These are phyloP conservation scores for Aspergillus candidus DNA, from an alignment of 2,329 filamentous ascomycete genomes.

Conservation along the genomic window DNA sequence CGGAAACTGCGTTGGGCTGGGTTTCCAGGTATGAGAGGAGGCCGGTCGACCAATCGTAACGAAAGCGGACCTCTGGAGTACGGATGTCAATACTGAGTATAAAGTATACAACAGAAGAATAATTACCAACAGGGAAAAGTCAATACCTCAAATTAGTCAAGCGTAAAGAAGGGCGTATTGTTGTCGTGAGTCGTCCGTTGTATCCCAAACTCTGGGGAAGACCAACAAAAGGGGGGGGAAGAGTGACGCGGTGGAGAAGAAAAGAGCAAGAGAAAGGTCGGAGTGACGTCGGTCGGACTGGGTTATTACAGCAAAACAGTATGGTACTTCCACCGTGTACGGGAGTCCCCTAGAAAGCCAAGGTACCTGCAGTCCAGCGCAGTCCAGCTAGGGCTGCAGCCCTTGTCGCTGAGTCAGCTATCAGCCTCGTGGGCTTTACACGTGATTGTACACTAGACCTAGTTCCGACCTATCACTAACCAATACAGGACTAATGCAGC, in stretches of 20 bases:
- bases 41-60: too few species aligned
- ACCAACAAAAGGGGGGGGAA: background rate
- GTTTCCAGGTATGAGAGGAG: too few species aligned
- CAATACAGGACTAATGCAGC: conserved; percentile 23
- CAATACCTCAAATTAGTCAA: too few species aligned
- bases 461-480: background rate
- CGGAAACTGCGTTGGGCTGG: background rate
- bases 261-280: conserved; percentile 3
- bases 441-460: conserved; percentile 10
- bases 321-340: too few species aligned
- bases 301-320: background rate
- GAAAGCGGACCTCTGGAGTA: too few species aligned
- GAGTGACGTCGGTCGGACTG: conserved; percentile 24
- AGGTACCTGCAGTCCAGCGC: conserved; percentile 1
- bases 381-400: conserved; percentile 20
- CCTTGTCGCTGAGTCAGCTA: conserved; percentile 8
- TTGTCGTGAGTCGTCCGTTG: too few species aligned
- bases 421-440: conserved; percentile 6
- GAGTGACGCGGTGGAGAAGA: conserved; percentile 9
- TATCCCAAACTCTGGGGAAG: background rate
- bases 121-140: too few species aligned
- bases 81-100: too few species aligned
- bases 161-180: too few species aligned
- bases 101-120: too few species aligned
- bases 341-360: too few species aligned